phyloP scores from a whole-genome alignment of 108 stramenopile species.

The Cyclotella distinguenda region DNA sequence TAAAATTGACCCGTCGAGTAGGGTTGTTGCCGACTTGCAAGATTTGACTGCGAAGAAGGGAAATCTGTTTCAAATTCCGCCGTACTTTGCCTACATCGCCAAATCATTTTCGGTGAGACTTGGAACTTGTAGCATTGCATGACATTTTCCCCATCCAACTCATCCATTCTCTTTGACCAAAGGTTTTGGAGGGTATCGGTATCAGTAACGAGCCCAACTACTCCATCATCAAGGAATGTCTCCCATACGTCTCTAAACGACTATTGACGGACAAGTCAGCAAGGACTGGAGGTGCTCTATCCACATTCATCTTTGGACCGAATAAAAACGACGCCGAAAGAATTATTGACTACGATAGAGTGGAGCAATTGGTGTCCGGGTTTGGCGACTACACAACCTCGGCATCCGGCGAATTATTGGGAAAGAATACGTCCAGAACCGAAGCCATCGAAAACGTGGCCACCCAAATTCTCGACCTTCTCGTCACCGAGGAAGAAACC shows the following conservation, averaged over 20 bases:
- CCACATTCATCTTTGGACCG: conserved; percentile 93
- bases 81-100: conserved; percentile 91
- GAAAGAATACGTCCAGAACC: conserved; percentile 49
- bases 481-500: conserved; percentile 78
- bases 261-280: conserved; percentile 86
- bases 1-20: too few species aligned
- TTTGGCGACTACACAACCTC: conserved; percentile 80
- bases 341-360: conserved; percentile 75
- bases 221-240: conserved; percentile 93
- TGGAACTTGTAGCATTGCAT: background rate
- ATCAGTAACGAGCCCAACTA: conserved; percentile 87
- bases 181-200: conserved; percentile 91
- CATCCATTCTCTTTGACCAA: background rate
- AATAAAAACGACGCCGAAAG: conserved; percentile 72
- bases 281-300: conserved; percentile 81
- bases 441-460: conserved; percentile 61
- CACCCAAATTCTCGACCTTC: conserved; percentile 72
- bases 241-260: conserved; percentile 89
- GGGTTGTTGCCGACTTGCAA: conserved; percentile 75
- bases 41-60: conserved; percentile 83
- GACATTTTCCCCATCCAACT: background rate
- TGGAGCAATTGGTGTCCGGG: conserved; percentile 80
- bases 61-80: conserved; percentile 61
- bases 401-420: conserved; percentile 59
- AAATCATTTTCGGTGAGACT: conserved; percentile 74